Conservation (phyloP, 306 rosid species). For the Canavalia ensiformis region DNA sequence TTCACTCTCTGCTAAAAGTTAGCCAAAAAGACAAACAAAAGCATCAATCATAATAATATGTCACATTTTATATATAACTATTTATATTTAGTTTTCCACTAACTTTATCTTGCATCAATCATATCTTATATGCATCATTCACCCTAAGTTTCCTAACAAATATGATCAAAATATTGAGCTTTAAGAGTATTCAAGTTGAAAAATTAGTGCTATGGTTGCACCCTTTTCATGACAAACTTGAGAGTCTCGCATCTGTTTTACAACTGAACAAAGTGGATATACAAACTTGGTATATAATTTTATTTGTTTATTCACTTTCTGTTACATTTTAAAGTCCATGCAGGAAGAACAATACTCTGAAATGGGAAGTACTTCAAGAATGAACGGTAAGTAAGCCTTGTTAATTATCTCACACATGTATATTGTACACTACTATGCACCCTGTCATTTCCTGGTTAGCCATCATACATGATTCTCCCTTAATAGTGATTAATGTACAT, state of each 20-base stretch:
- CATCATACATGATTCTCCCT: not conserved
- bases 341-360: not conserved
- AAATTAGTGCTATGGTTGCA: not conserved
- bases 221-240: too few relatives aligned
- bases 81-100: too few relatives aligned
- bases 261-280: not conserved
- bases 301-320: not conserved
- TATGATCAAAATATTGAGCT: too few relatives aligned
- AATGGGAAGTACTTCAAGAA: slow-evolving; percentile 22
- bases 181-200: not conserved
- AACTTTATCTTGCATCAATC: not conserved
- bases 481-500: not conserved
- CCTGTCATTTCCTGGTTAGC: too few relatives aligned
- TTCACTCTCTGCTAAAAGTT: too few relatives aligned
- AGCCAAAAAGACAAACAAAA: too few relatives aligned
- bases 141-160: not conserved
- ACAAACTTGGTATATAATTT: not conserved
- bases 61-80: not conserved
- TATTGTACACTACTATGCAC: not conserved
- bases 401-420: not conserved
- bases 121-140: too few relatives aligned
- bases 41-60: too few relatives aligned
- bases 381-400: slow-evolving; percentile 25
- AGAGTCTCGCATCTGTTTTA: not conserved
- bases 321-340: not conserved